A percentile compares a stretch with the other conserved stretches of the same genome.
phyloP scores from a whole-genome alignment of 148 eudicot genomes.

The Selenicereus undatus region DNA sequence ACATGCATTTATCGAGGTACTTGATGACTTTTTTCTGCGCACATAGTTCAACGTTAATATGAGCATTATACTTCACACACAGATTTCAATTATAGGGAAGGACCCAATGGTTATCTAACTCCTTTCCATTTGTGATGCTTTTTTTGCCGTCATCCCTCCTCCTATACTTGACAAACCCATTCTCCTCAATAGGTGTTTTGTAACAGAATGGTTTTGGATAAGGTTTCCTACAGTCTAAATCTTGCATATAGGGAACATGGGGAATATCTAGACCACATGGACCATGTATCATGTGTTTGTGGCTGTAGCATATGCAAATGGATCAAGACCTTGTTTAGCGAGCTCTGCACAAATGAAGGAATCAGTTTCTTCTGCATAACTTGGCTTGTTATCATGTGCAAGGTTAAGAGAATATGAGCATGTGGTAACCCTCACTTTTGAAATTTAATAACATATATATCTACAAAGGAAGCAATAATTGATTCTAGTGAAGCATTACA shows the following conservation, averaged over 20 bases:
- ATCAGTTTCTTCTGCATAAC: too few species aligned
- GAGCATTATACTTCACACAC: neutral
- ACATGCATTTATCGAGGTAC: neutral
- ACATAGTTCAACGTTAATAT: neutral
- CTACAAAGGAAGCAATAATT: too few species aligned
- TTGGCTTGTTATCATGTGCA: too few species aligned
- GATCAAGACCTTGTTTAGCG: neutral
- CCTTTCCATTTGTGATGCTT: neutral
- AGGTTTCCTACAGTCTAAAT: too few species aligned
- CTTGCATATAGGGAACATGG: neutral
- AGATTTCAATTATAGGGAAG: neutral
- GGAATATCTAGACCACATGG: neutral
- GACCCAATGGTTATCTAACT: neutral
- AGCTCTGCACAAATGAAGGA: neutral
- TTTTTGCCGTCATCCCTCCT: neutral
- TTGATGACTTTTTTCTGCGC: neutral
- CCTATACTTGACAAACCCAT: neutral
- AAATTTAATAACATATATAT: too few species aligned
- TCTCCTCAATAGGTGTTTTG: neutral
- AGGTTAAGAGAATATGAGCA: too few species aligned
- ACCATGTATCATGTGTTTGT: neutral
- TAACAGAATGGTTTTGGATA: too few species aligned
- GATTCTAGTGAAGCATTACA: too few species aligned
- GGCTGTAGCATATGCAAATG: neutral
- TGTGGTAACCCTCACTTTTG: too few species aligned